Evolutionary conservation across 2,329 filamentous ascomycete genomes (phyloP).

Genomic region (Trichoderma asperellum): DNA sequence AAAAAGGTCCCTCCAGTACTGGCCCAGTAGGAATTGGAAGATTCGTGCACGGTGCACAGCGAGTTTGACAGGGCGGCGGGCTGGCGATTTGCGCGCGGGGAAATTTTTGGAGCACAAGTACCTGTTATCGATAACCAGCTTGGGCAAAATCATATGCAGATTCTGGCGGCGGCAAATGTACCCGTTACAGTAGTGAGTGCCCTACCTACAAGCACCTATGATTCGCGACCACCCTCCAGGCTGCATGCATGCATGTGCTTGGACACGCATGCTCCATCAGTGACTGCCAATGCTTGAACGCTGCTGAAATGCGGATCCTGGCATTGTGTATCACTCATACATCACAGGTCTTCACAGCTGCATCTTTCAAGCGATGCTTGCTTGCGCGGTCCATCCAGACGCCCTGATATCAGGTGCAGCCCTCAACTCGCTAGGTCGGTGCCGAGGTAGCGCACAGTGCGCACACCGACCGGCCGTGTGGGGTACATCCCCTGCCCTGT

Average conservation of each 20-base stretch:
- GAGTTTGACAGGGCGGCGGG: neutral
- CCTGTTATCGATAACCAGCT: neutral
- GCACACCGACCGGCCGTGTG: slow-evolving; percentile 14
- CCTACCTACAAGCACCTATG: neutral
- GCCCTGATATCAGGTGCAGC: neutral
- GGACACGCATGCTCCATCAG: neutral
- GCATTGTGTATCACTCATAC: neutral
- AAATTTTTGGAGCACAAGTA: neutral
- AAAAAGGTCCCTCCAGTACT: slow-evolving; percentile 6
- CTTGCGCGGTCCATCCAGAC: neutral
- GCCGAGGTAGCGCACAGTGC: slow-evolving; percentile 25
- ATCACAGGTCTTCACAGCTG: neutral
- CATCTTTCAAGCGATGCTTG: neutral
- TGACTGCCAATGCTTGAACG: neutral
- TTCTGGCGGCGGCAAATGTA: neutral
- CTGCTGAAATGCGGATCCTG: slow-evolving; percentile 11
- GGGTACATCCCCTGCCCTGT: slow-evolving; percentile 13
- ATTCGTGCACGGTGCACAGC: slow-evolving; percentile 9
- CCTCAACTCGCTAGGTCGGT: neutral
- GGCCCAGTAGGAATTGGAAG: neutral
- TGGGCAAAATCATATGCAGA: neutral
- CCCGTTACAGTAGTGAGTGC: neutral
- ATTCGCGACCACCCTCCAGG: neutral
- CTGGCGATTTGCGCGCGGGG: slow-evolving; percentile 8
- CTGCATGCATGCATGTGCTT: neutral